These are phyloP conservation scores for Fusarium proliferatum DNA, from an alignment of 2,329 filamentous ascomycete genomes.

Conservation along the genomic window DNA sequence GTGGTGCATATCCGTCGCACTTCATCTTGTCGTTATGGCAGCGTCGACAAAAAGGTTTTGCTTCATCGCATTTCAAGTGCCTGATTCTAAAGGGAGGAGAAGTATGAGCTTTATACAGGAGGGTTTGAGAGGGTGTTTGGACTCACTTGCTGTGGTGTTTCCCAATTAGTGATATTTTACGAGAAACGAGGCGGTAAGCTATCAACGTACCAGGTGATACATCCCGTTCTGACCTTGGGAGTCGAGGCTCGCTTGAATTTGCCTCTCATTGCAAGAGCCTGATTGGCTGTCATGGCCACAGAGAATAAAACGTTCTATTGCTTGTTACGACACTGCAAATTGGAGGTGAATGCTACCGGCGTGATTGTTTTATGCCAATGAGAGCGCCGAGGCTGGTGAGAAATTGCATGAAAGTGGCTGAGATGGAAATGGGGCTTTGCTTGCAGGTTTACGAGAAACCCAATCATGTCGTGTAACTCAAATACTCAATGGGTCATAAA, in stretches of 20 bases:
- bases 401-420: background rate
- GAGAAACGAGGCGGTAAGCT: background rate
- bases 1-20: constrained; percentile 17
- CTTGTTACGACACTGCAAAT: background rate
- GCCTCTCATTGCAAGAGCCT: background rate
- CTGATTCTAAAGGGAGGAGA: background rate
- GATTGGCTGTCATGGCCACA: background rate
- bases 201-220: constrained; percentile 17
- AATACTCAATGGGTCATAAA: background rate
- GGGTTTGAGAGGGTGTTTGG: rapidly evolving
- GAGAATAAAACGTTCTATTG: rapidly evolving
- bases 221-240: constrained; percentile 10
- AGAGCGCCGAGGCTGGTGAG: background rate
- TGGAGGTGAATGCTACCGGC: background rate
- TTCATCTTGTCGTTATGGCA: constrained; percentile 18
- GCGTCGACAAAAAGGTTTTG: constrained; percentile 8
- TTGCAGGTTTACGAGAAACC: background rate
- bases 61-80: constrained; percentile 15
- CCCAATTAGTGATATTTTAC: background rate
- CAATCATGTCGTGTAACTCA: background rate
- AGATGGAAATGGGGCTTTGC: background rate
- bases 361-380: background rate
- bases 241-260: constrained; percentile 15
- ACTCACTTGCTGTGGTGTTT: constrained; percentile 2
- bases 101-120: background rate